Conservation (phyloP, 1,284 basidiomycete species). For the Sporisorium scitamineum region DNA sequence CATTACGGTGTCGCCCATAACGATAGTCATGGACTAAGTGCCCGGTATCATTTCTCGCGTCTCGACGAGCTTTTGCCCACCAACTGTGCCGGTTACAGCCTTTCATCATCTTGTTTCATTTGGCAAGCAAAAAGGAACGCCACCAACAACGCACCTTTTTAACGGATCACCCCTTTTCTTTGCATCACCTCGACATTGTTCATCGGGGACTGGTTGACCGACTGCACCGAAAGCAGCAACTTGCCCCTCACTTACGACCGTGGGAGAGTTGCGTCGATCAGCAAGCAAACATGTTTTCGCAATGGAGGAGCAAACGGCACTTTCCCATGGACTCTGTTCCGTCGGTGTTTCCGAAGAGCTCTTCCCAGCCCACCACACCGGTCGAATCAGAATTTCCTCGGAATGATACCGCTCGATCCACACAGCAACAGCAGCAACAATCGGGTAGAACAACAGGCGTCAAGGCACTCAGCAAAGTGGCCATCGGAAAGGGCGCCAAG, state of each 20-base stretch:
- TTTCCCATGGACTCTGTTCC: slow-evolving; percentile 35
- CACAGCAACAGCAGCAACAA: slow-evolving; percentile 6
- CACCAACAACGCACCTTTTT: not conserved
- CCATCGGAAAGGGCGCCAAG: slow-evolving; percentile 30
- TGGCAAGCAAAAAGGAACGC: not conserved
- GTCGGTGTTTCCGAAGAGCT: slow-evolving; percentile 19
- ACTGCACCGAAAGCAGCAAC: not conserved
- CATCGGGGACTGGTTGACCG: not conserved
- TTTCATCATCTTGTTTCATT: slow-evolving; percentile 3
- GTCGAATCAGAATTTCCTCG: slow-evolving; percentile 11
- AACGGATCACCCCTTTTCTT: not conserved
- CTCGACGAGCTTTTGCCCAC: not conserved
- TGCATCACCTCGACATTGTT: not conserved
- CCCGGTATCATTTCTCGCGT: not conserved
- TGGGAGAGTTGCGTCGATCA: slow-evolving; percentile 12
- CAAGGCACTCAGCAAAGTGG: slow-evolving; percentile 23
- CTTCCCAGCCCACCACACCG: slow-evolving; percentile 10
- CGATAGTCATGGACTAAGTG: not conserved
- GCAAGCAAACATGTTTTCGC: slow-evolving; percentile 41
- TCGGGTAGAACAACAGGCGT: slow-evolving; percentile 15
- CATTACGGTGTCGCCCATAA: not conserved
- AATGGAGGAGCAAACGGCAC: slow-evolving; percentile 48
- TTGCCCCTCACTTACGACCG: not conserved
- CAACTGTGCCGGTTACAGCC: slow-evolving; percentile 1
- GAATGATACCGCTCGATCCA: slow-evolving; percentile 3